These are phyloP conservation scores for Penicillium crustosum DNA, from an alignment of 2,329 filamentous ascomycete species.

Conservation along the genomic window DNA sequence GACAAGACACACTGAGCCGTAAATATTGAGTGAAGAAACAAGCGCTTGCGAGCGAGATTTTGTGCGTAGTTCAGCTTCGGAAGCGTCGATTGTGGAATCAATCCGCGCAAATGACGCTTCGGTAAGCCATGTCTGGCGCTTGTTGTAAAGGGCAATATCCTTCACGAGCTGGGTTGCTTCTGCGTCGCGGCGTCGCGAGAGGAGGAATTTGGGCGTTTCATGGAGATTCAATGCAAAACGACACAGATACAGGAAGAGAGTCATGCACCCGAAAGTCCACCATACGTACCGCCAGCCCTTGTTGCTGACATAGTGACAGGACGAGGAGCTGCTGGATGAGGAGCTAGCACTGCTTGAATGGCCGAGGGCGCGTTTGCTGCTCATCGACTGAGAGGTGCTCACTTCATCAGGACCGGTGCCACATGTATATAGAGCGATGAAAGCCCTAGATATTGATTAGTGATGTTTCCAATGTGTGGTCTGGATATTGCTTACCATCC, in stretches of 20 bases:
- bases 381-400: slow-evolving; percentile 11
- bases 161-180: slow-evolving; percentile 22
- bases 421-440: slow-evolving; percentile 23
- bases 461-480: background rate
- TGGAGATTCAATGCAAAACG: slow-evolving; percentile 17
- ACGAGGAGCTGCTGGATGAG: background rate
- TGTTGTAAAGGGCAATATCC: slow-evolving; percentile 20
- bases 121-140: slow-evolving; percentile 18
- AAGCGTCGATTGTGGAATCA: slow-evolving; percentile 18
- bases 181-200: slow-evolving; percentile 17
- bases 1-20: slow-evolving; percentile 7
- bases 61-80: slow-evolving; percentile 4
- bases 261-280: slow-evolving; percentile 26
- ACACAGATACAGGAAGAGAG: slow-evolving; percentile 21
- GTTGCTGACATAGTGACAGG: slow-evolving; percentile 24
- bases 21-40: slow-evolving; percentile 1
- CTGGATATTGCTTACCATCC: slow-evolving; percentile 16
- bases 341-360: background rate
- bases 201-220: slow-evolving; percentile 23
- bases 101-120: slow-evolving; percentile 20
- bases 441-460: slow-evolving; percentile 14
- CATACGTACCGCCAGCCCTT: slow-evolving; percentile 26
- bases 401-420: slow-evolving; percentile 23
- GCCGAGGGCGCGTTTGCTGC: slow-evolving; percentile 1
- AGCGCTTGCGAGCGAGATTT: slow-evolving; percentile 5